phyloP scores from a whole-genome alignment of 2,329 filamentous ascomycete species.

The Stagonosporopsis tanaceti region DNA sequence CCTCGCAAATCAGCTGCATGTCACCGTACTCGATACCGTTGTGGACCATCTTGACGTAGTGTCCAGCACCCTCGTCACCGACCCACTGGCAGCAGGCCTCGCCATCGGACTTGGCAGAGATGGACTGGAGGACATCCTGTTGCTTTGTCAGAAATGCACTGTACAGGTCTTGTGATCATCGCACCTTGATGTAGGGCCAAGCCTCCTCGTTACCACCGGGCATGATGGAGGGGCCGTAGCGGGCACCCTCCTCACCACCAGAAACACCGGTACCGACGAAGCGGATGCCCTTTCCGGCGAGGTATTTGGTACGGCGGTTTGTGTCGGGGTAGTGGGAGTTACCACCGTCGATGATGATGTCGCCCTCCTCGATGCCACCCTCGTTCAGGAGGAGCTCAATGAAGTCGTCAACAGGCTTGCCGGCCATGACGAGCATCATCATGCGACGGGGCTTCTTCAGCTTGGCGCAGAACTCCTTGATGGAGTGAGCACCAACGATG shows the following conservation, averaged over 20 bases:
- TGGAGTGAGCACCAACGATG: slow-evolving; percentile 90
- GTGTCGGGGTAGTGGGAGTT: slow-evolving; percentile 99
- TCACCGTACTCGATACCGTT: slow-evolving; percentile 99
- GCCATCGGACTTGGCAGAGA: slow-evolving; percentile 95
- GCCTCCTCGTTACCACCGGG: slow-evolving; percentile 98
- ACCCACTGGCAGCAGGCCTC: slow-evolving; percentile 99
- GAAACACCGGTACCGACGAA: slow-evolving; percentile 98
- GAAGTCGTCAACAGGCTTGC: slow-evolving; percentile 97
- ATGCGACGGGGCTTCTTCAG: slow-evolving; percentile 96
- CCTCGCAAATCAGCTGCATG: slow-evolving; percentile 99
- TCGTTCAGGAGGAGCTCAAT: slow-evolving; percentile 84
- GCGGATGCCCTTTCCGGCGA: slow-evolving; percentile 84
- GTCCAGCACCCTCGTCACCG: slow-evolving; percentile 97
- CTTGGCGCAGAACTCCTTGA: slow-evolving; percentile 94
- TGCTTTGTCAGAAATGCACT: slow-evolving; percentile 26
- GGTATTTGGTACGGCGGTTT: slow-evolving; percentile 95
- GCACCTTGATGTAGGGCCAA: slow-evolving; percentile 90
- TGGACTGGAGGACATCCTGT: slow-evolving; percentile 92
- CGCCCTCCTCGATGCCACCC: slow-evolving; percentile 63
- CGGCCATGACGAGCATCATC: slow-evolving; percentile 99
- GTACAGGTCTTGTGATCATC: neutral
- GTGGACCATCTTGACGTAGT: slow-evolving; percentile 99
- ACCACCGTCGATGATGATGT: slow-evolving; percentile 99
- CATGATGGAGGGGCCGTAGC: slow-evolving; percentile 97
- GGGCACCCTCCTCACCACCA: slow-evolving; percentile 98